Conservation (phyloP, 805 yeast genomes). For the Yamadazyma akitaensis region DNA sequence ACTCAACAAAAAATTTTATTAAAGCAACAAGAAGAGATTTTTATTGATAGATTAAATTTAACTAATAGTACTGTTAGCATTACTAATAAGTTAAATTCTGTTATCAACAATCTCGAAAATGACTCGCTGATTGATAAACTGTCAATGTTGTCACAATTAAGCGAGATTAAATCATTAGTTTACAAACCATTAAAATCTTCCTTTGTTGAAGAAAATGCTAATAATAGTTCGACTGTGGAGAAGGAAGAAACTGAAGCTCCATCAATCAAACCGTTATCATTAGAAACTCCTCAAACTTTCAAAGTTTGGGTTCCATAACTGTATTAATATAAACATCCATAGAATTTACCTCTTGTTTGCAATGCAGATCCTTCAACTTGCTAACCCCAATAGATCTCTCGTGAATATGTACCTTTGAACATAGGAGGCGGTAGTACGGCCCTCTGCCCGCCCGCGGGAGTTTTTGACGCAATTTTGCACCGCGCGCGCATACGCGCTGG, state of each 20-base stretch:
- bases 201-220: slow-evolving; percentile 11
- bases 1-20: slow-evolving; percentile 57
- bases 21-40: slow-evolving; percentile 62
- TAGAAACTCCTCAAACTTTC: slow-evolving; percentile 40
- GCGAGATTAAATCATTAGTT: slow-evolving; percentile 31
- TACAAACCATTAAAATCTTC: slow-evolving; percentile 28
- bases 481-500: no score
- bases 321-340: not conserved
- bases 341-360: not conserved
- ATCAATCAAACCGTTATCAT: slow-evolving; percentile 33
- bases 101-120: slow-evolving; percentile 19
- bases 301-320: slow-evolving; percentile 44
- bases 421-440: not conserved
- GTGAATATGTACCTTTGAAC: no score
- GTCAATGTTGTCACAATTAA: slow-evolving; percentile 11
- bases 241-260: slow-evolving; percentile 12
- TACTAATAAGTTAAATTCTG: slow-evolving; percentile 44
- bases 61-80: slow-evolving; percentile 55
- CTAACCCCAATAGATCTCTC: no score
- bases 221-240: not conserved
- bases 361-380: not conserved
- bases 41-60: slow-evolving; percentile 64
- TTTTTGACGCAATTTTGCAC: not conserved
- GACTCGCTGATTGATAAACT: slow-evolving; percentile 6
- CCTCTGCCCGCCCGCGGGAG: not conserved